A percentile compares a stretch with the other conserved stretches of the same genome.
Evolutionary conservation across 2,329 filamentous ascomycete species (phyloP).

Genomic region (Beauveria pseudobassiana): DNA sequence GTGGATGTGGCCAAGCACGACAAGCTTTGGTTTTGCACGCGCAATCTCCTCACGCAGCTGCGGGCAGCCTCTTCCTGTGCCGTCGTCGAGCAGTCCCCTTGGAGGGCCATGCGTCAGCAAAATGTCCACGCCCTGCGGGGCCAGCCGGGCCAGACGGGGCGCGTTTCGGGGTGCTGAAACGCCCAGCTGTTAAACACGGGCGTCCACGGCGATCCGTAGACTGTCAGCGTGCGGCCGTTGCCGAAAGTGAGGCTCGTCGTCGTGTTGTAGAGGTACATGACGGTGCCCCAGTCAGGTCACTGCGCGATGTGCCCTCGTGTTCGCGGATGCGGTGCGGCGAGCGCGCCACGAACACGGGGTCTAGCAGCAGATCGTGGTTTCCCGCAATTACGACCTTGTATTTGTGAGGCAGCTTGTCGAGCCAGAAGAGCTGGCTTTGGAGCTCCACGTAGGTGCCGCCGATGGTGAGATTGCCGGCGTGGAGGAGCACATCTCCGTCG

Average conservation of each 20-base stretch:
- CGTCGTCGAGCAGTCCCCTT: conserved; percentile 26
- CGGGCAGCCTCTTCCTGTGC: conserved; percentile 22
- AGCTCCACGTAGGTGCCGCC: conserved; percentile 35
- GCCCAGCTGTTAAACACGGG: conserved; percentile 28
- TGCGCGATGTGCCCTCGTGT: not conserved
- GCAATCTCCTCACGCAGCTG: conserved; percentile 23
- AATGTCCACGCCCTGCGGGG: conserved; percentile 25
- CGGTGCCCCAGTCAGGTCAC: conserved; percentile 24
- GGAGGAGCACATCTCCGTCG: conserved; percentile 37
- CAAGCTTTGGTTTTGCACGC: conserved; percentile 24
- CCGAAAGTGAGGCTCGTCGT: conserved; percentile 18
- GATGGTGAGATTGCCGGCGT: conserved; percentile 41
- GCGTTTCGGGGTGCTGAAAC: conserved; percentile 29
- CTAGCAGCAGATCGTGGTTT: conserved; percentile 35
- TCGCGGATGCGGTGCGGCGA: conserved; percentile 4
- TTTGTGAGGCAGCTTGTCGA: conserved; percentile 29
- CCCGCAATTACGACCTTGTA: conserved; percentile 40
- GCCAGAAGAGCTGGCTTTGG: conserved; percentile 32
- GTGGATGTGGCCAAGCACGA: conserved; percentile 33
- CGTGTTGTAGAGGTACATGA: conserved; percentile 26
- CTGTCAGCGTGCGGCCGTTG: conserved; percentile 21
- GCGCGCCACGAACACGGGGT: conserved; percentile 14
- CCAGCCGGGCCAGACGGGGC: conserved; percentile 19
- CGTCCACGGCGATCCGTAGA: conserved; percentile 30
- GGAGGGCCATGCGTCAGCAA: conserved; percentile 32